phyloP scores from a whole-genome alignment of 345 rosid species.

The Sisymbrium irio region DNA sequence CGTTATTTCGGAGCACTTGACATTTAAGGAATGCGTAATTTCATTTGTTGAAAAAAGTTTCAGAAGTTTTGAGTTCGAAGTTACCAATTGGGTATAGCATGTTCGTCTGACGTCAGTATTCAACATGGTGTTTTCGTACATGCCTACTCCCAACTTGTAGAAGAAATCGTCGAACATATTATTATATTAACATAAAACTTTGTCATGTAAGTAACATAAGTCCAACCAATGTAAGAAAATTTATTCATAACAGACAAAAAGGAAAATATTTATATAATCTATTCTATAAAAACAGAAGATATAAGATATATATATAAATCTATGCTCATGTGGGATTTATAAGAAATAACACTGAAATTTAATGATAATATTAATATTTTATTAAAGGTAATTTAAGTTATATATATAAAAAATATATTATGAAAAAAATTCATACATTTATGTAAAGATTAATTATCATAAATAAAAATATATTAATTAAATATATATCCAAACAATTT shows the following conservation, averaged over 20 bases:
- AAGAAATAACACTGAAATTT: too few relatives aligned
- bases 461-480: too few relatives aligned
- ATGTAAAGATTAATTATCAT: too few relatives aligned
- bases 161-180: not conserved
- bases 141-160: not conserved
- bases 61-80: not conserved
- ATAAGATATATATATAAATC: too few relatives aligned
- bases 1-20: not conserved
- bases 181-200: not conserved
- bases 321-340: too few relatives aligned
- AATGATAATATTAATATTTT: too few relatives aligned
- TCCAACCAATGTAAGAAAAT: not conserved
- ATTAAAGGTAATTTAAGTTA: too few relatives aligned
- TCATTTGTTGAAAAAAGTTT: not conserved
- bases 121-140: constrained; percentile 13
- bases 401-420: too few relatives aligned
- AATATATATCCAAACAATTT: too few relatives aligned
- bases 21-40: not conserved
- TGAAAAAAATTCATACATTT: too few relatives aligned
- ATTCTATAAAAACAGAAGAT: too few relatives aligned
- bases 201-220: not conserved
- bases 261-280: too few relatives aligned
- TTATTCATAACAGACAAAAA: not conserved
- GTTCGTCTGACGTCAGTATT: constrained; percentile 17
- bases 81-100: not conserved